Conservation (phyloP, 1,284 basidiomycete genomes). For the Termitomyces sp. region DNA sequence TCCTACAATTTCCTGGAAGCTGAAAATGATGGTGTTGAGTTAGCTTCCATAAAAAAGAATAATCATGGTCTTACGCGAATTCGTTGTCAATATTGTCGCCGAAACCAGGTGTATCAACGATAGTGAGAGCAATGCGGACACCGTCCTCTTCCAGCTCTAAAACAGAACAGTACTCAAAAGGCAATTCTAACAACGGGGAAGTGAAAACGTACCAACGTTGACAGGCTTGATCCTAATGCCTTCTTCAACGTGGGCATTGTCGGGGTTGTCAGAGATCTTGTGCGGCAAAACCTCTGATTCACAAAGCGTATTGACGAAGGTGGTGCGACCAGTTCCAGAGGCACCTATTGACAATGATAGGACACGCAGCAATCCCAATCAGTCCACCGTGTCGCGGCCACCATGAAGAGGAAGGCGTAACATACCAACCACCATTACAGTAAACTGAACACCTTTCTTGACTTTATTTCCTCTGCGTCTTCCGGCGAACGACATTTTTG, state of each 20-base stretch:
- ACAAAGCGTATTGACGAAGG: conserved; percentile 97
- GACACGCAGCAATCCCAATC: conserved; percentile 15
- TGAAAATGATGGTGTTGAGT: conserved; percentile 27
- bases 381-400: conserved; percentile 15
- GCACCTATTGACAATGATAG: conserved; percentile 55
- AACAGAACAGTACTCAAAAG: background rate
- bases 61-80: conserved; percentile 72
- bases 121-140: conserved; percentile 94
- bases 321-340: conserved; percentile 94
- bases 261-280: conserved; percentile 83
- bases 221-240: conserved; percentile 95
- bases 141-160: conserved; percentile 98
- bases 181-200: background rate
- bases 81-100: conserved; percentile 99
- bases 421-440: conserved; percentile 90
- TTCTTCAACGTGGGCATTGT: conserved; percentile 90
- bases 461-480: conserved; percentile 90
- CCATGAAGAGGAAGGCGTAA: conserved; percentile 19
- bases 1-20: conserved; percentile 94
- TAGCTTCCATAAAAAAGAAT: background rate
- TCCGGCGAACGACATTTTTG: conserved; percentile 76
- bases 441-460: conserved; percentile 97
- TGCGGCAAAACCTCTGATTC: conserved; percentile 86
- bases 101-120: conserved; percentile 98
- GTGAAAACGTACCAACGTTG: conserved; percentile 72